Percentiles rank a stretch among this genome's conserved stretches.
Evolutionary conservation across 176 grass and related monocot genomes (phyloP).

Genomic region (Zea luxurians): DNA sequence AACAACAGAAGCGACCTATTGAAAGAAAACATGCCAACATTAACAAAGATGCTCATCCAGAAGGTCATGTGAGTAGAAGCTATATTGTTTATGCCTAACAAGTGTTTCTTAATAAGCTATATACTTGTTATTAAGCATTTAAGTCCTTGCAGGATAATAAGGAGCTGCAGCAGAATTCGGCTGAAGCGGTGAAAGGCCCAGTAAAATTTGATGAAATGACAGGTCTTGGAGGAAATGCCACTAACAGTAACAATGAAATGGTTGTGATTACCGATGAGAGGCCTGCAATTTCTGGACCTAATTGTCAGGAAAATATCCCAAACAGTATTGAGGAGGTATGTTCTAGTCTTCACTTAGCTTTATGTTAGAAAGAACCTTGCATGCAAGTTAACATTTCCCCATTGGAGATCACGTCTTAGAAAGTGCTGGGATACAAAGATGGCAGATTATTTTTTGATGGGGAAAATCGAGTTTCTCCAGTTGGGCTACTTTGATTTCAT

Average conservation of each 20-base stretch:
- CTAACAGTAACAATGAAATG: constrained; percentile 17
- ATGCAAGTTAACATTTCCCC: not conserved
- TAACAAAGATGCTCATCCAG: constrained; percentile 51
- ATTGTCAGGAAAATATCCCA: constrained; percentile 28
- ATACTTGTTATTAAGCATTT: constrained; percentile 6
- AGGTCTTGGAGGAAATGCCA: constrained; percentile 26
- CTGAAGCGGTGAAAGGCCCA: constrained; percentile 34
- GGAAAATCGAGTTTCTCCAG: constrained; percentile 15
- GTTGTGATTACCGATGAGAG: constrained; percentile 34
- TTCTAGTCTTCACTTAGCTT: constrained; percentile 32
- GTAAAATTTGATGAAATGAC: constrained; percentile 37
- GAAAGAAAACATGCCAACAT: constrained; percentile 44
- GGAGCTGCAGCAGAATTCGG: constrained; percentile 44
- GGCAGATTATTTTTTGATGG: constrained; percentile 8
- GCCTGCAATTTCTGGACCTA: constrained; percentile 33
- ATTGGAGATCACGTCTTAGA: not conserved
- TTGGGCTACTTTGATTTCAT: constrained; percentile 19
- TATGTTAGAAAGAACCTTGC: constrained; percentile 1
- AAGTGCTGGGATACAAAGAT: constrained; percentile 17
- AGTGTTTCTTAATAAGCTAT: not conserved
- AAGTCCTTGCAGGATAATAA: constrained; percentile 43
- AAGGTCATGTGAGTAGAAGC: constrained; percentile 61
- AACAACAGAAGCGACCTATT: constrained; percentile 47
- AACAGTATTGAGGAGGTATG: constrained; percentile 49
- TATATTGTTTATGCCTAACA: constrained; percentile 27